Conservation (phyloP, 1,284 basidiomycete species). For the Calocybe gambosa region DNA sequence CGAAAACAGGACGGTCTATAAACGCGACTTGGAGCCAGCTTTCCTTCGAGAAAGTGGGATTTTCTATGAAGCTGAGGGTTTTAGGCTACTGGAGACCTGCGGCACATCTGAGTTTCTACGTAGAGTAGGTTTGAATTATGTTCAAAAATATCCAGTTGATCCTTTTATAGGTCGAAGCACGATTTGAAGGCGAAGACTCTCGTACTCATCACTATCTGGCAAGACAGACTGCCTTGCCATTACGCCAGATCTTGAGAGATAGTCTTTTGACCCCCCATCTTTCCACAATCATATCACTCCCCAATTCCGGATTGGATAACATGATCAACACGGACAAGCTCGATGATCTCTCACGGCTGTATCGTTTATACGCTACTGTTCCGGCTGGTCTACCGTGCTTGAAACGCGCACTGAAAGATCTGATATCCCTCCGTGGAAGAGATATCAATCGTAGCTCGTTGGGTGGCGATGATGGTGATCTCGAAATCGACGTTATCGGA, state of each 20-base stretch:
- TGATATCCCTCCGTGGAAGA: constrained; percentile 72
- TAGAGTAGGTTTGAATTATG: constrained; percentile 46
- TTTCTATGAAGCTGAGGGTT: constrained; percentile 81
- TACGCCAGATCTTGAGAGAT: constrained; percentile 75
- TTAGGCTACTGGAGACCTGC: constrained; percentile 63
- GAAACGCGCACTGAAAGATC: constrained; percentile 68
- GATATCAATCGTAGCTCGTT: constrained; percentile 66
- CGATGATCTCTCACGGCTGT: constrained; percentile 78
- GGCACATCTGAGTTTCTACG: constrained; percentile 82
- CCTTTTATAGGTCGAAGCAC: constrained; percentile 65
- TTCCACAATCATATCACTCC: constrained; percentile 69
- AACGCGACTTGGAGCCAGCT: constrained; percentile 79
- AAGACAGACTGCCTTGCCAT: constrained; percentile 61
- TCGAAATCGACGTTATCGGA: constrained; percentile 27
- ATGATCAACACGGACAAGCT: constrained; percentile 85
- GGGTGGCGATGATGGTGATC: constrained; percentile 29
- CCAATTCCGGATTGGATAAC: constrained; percentile 78
- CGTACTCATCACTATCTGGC: constrained; percentile 90
- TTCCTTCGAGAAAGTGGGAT: constrained; percentile 73
- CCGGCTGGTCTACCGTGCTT: constrained; percentile 63
- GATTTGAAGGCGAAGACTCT: constrained; percentile 81
- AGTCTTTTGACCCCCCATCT: constrained; percentile 80
- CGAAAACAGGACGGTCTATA: constrained; percentile 66
- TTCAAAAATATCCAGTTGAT: constrained; percentile 10
- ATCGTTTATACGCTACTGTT: constrained; percentile 73